Evolutionary conservation across 352 stramenopile species (phyloP), one percentile per base, ranked within the genome.

Genomic region (Phytopythium kandeliae): DNA sequence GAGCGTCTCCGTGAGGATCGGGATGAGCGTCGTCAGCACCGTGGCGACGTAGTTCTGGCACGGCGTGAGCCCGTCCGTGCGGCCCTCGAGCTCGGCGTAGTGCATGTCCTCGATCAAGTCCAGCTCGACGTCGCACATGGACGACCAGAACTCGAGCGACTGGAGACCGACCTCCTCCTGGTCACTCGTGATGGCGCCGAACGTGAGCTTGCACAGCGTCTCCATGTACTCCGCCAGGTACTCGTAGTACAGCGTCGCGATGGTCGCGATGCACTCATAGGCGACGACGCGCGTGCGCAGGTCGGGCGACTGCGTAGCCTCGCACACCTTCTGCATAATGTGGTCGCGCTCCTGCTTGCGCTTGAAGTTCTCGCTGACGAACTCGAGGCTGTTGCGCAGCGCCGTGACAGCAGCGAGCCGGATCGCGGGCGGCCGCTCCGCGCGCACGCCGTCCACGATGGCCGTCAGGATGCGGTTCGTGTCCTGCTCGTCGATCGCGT

Each of bases 131-230:
- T 98, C 95, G 62, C 88, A 98, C 55, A 99, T 91, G 17, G 96
- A 98, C 46, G 78, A 97, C 96, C 96, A 99, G 62, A 99, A 98
- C 74, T 99, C 96, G 57, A 99, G 94, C 37, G 96, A 97, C 64
- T 97, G 81, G 30, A 97, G 82, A 0, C 91, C 90, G 17, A 98
- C 96, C 51, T 95, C 84, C 24, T 77, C 69, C 58, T 97, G 92
- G 62, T 98, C 92, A 46, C 77, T 82, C 25, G 86, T 80, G 67
- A 99, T 98, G 2, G 94, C 96, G 37, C 78, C 70, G 51, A 97
- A 96, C 11, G 93, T 98, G 16, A 98, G 67, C 62, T 98, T 78
- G 72, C 95, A 99, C n/a, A 99, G 58, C 17, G 85, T 91, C 31
- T 97, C 79, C 86, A 99, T 99, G 82, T 99, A 99, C 30, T 89